phyloP scores from a whole-genome alignment of 345 rosid species.

The Raphanus sativus region DNA sequence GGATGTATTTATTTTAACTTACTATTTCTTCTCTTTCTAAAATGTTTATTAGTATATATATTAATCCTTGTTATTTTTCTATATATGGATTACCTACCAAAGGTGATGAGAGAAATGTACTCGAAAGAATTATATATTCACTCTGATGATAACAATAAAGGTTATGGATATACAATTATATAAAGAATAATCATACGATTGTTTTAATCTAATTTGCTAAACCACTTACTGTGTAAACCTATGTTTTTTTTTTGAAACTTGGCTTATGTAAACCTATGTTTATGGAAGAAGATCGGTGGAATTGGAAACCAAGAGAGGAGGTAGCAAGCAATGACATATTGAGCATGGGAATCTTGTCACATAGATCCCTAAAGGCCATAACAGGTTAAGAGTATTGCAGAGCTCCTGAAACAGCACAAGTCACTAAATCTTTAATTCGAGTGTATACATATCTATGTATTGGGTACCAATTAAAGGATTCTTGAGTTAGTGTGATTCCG shows the following conservation, averaged over 20 bases:
- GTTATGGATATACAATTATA: no score
- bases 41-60: no score
- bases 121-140: background rate
- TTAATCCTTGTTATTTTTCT: background rate
- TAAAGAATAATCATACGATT: no score
- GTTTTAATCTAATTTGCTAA: no score
- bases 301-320: background rate
- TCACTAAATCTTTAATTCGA: background rate
- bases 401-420: constrained; percentile 5
- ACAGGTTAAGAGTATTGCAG: background rate
- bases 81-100: background rate
- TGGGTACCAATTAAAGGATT: background rate
- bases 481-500: background rate
- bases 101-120: background rate
- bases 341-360: background rate
- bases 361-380: background rate
- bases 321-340: background rate
- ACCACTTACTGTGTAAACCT: background rate
- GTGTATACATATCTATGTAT: background rate
- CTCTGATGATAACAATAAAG: no score
- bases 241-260: no score
- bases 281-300: constrained; percentile 1
- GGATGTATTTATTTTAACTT: background rate
- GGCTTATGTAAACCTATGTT: background rate
- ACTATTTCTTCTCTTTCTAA: background rate